Percentiles rank a stretch among this genome's conserved stretches.
Evolutionary conservation across 495 filamentous ascomycete species (phyloP).

Genomic region (Glarea lozoyensis): DNA sequence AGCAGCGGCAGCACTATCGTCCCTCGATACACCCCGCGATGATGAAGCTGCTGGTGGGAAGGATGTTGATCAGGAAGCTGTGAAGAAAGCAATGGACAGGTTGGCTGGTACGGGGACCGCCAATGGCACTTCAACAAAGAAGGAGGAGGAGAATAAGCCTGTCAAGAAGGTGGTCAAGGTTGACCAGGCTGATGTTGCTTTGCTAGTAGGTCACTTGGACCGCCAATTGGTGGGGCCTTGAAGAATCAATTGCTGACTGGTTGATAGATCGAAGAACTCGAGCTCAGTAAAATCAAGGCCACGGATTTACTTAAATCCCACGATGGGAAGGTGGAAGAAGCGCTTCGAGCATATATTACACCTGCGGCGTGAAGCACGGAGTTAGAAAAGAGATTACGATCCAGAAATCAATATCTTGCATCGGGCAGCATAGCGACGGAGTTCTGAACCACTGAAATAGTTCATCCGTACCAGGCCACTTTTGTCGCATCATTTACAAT

Average conservation of each 20-base stretch:
- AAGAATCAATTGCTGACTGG: no score
- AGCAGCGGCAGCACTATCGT: slow-evolving; percentile 75
- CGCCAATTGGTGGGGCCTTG: background rate
- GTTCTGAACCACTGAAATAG: background rate
- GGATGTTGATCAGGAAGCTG: slow-evolving; percentile 71
- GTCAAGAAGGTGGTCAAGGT: slow-evolving; percentile 56
- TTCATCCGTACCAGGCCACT: background rate
- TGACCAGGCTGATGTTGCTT: slow-evolving; percentile 51
- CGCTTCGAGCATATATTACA: slow-evolving; percentile 50
- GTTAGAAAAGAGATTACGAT: background rate
- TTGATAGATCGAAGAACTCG: slow-evolving; percentile 66
- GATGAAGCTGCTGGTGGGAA: slow-evolving; percentile 39
- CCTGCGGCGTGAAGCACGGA: slow-evolving; percentile 14
- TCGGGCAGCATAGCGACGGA: slow-evolving; percentile 2
- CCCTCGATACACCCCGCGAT: slow-evolving; percentile 55
- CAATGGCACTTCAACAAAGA: slow-evolving; percentile 25
- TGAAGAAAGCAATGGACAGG: slow-evolving; percentile 74
- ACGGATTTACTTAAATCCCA: slow-evolving; percentile 74
- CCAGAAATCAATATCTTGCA: background rate
- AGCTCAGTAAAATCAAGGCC: slow-evolving; percentile 69
- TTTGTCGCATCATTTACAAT: background rate
- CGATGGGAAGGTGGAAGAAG: slow-evolving; percentile 65
- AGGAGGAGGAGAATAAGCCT: slow-evolving; percentile 30
- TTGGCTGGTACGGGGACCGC: slow-evolving; percentile 35
- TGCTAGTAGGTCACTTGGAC: slow-evolving; percentile 44